Evolutionary conservation across 768 basidiomycete species (phyloP), one percentile per base, ranked within the genome.

Genomic region (Collybia mongolica): DNA sequence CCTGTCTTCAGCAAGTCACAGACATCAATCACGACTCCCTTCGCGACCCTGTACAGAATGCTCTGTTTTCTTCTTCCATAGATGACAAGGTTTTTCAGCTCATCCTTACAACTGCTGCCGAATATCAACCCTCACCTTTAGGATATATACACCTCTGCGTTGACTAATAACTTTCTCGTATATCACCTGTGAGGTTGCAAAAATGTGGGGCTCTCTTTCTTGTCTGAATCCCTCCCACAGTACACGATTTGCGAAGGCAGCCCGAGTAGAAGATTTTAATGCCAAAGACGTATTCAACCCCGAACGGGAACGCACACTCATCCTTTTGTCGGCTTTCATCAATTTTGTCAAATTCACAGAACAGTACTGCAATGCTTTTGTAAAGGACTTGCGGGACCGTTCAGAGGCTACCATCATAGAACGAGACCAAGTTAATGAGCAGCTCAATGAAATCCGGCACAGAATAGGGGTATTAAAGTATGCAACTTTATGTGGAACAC

Each of bases 321-420:
- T 80, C 46, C 73, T 89, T 36, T 79, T 97, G 54, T 91, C 90
- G 29, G 92, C 88, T 2, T 88, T 96, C 57, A 90, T 95, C 73
- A 97, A 97, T 69, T 92, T 95, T 65, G 82, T 93, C 67, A 92
- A 91, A 67, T 96, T 94, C 65, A 85, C 84, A 12, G 88, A 86
- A 57, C 88, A 91, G 56, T 74, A 72, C 52, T 84, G 83, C 57
- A 74, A 79, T 36, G 66, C 75, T 2, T 84, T 88, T 52, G 73
- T 88, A 15, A 72, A 73, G 48, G 74, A 77, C n/a, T 68, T 93
- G 20, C 78, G 83, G 38, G 80, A 83, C 11, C 73, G 77, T 51
- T 85, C 84, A 9, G 67, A 81, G 15, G 65, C 74, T 11, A 60
- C 88, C 22, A 70, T 81, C 43, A 67, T 81, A 26, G 83, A 91